These are phyloP conservation scores for Phytopythium ostracodes DNA, from an alignment of 352 stramenopile genomes.

Conservation along the genomic window DNA sequence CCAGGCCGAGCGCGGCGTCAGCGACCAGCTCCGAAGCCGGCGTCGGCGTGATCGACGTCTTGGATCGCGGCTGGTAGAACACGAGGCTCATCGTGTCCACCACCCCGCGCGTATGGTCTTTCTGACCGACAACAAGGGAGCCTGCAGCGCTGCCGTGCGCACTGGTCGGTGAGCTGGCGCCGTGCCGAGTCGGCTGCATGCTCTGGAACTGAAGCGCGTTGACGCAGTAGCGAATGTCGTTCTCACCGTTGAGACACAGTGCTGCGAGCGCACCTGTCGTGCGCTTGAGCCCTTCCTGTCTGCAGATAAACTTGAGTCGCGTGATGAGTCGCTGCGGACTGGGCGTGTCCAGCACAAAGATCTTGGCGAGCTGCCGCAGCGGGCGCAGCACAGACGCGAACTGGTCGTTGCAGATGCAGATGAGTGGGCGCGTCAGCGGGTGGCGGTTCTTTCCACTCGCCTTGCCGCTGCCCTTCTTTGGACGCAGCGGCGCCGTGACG, in stretches of 20 bases:
- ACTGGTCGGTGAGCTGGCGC: background rate
- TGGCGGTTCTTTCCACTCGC: slow-evolving; percentile 39
- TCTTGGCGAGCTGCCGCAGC: slow-evolving; percentile 91
- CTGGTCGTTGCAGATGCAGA: slow-evolving; percentile 99
- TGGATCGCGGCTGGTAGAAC: slow-evolving; percentile 62
- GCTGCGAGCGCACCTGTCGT: slow-evolving; percentile 60
- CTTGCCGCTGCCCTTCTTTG: slow-evolving; percentile 37
- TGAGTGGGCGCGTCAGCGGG: slow-evolving; percentile 90
- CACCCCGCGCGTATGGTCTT: slow-evolving; percentile 53
- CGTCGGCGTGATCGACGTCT: slow-evolving; percentile 30
- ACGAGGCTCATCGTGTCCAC: slow-evolving; percentile 72
- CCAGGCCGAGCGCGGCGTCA: slow-evolving; percentile 66
- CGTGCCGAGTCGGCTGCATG: slow-evolving; percentile 21
- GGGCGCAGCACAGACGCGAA: slow-evolving; percentile 93
- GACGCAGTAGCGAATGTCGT: slow-evolving; percentile 95
- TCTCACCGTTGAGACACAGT: slow-evolving; percentile 62
- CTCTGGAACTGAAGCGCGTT: slow-evolving; percentile 96
- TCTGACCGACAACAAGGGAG: slow-evolving; percentile 41
- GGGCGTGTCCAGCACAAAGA: slow-evolving; percentile 90
- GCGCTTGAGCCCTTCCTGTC: slow-evolving; percentile 82
- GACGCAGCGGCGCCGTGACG: slow-evolving; percentile 75
- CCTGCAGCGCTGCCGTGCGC: slow-evolving; percentile 13
- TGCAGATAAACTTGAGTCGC: slow-evolving; percentile 91
- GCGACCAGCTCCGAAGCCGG: slow-evolving; percentile 48
- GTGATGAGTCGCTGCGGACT: slow-evolving; percentile 86